Base-by-base conservation (phyloP, 2,329 filamentous ascomycete species). In the Colletotrichum cereale region DNA sequence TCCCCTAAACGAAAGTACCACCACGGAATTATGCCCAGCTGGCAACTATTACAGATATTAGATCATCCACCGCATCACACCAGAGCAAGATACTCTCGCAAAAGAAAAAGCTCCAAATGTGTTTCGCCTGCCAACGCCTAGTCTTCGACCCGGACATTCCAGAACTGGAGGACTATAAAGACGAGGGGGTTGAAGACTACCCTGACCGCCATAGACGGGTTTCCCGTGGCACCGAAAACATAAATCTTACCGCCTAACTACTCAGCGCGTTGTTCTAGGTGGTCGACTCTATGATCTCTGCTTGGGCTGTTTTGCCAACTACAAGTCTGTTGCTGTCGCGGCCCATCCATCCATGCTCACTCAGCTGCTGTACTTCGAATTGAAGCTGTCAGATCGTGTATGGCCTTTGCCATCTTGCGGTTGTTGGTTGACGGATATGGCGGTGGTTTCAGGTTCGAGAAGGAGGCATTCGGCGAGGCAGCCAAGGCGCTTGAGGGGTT, bases 281-380 rank as follows among this genome's bases (percentile, higher is more conserved):
- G 44, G 31, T 63, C 61, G 26, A 50, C 44, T 12, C 44, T 55
- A 10, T 44, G 55, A 24, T 55, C 55, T 5, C 36, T n/a, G 61
- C 44, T 63, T 7, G 36, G 36, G 10, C 36, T 42, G 16, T 34
- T 53, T 3, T 48, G 61, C 48, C 48, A 63, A 18, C 14, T 31
- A 18, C 10, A 14, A 21, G 1, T 31, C 36, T 63, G 61, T 5
- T 42, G 8, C 48, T 55, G 61, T 5, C 31, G 44, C 34, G 63
- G 53, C 42, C 86, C 83, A 89, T 36, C 83, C 84, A 60, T 79
- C 80, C 74, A 84, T 74, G 76, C 82, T 86, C 11, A 85, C 77
- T 52, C 86, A 86, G 74, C 86, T 88, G 34, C 84, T 85, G 77
- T 89, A 89, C 67, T 83, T 85, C 56, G 83, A 81, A 50, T 78